Evolutionary conservation across 1,284 basidiomycete genomes (phyloP).

Genomic region (Melampsora abietis-canadensis): DNA sequence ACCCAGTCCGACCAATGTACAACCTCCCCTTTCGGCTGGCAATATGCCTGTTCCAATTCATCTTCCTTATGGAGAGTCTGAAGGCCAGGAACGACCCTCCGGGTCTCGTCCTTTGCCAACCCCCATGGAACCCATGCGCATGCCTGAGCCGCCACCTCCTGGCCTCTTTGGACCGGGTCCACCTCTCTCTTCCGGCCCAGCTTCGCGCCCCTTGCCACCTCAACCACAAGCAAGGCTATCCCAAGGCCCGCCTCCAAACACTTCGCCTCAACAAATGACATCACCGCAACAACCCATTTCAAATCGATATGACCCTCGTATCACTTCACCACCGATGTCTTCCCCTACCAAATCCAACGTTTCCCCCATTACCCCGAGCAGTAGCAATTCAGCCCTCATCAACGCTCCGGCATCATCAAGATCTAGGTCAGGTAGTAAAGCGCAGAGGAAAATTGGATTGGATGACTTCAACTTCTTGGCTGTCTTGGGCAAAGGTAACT

Average conservation of each 20-base stretch:
- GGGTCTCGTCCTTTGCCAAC: background rate
- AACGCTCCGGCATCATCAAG: conserved; percentile 34
- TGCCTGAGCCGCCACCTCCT: background rate
- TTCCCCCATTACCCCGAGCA: conserved; percentile 43
- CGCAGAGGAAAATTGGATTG: conserved; percentile 81
- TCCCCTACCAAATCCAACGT: conserved; percentile 7
- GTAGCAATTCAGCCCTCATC: conserved; percentile 25
- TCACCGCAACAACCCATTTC: conserved; percentile 1
- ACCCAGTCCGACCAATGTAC: conserved; percentile 14
- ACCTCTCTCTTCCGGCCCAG: background rate
- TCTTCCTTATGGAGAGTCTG: conserved; percentile 5
- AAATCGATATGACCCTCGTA: conserved; percentile 6
- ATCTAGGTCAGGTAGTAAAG: conserved; percentile 46
- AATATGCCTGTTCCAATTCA: conserved; percentile 14
- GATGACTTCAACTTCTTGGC: conserved; percentile 99
- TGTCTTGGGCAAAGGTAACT: conserved; percentile 98
- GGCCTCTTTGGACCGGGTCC: background rate
- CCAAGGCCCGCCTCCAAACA: background rate
- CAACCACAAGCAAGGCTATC: conserved; percentile 18
- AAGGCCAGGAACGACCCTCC: conserved; percentile 10
- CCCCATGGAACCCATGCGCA: too few relatives aligned
- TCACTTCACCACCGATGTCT: conserved; percentile 11
- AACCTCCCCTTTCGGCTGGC: conserved; percentile 3
- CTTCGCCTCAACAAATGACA: conserved; percentile 15
- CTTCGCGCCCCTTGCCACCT: conserved; percentile 34